These are phyloP conservation scores for Brassica carinata DNA, from an alignment of 345 rosid species.

Conservation along the genomic window DNA sequence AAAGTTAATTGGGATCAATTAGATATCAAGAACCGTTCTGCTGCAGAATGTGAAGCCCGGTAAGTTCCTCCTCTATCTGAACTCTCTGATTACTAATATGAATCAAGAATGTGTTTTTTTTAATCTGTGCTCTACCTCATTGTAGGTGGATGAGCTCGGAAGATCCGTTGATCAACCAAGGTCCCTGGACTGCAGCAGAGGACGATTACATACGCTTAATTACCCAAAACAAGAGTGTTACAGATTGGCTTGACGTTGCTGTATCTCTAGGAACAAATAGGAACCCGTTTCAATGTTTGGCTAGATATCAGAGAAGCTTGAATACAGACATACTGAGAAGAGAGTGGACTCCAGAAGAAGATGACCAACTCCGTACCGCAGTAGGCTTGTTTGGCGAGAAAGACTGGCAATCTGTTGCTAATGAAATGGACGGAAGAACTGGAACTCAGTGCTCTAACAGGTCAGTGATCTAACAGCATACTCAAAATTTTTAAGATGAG, in stretches of 20 bases:
- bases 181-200: conserved; percentile 63
- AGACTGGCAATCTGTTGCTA: conserved; percentile 83
- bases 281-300: conserved; percentile 78
- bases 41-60: conserved; percentile 84
- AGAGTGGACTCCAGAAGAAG: conserved; percentile 81
- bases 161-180: conserved; percentile 66
- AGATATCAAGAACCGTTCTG: conserved; percentile 57
- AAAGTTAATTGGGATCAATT: conserved; percentile 74
- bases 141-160: conserved; percentile 80
- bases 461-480: conserved; percentile 42
- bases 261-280: conserved; percentile 62
- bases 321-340: conserved; percentile 59
- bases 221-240: conserved; percentile 59
- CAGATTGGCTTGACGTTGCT: conserved; percentile 68
- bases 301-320: conserved; percentile 73
- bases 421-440: conserved; percentile 58
- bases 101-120: background rate
- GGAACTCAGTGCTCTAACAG: conserved; percentile 88
- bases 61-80: conserved; percentile 34
- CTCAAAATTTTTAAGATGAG: background rate
- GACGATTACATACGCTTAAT: conserved; percentile 54
- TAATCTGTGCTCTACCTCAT: background rate
- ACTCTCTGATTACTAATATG: background rate
- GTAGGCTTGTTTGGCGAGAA: conserved; percentile 65
- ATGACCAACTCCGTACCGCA: conserved; percentile 63